Conservation (phyloP, 768 basidiomycete species). For the Chalciporus chontae region DNA sequence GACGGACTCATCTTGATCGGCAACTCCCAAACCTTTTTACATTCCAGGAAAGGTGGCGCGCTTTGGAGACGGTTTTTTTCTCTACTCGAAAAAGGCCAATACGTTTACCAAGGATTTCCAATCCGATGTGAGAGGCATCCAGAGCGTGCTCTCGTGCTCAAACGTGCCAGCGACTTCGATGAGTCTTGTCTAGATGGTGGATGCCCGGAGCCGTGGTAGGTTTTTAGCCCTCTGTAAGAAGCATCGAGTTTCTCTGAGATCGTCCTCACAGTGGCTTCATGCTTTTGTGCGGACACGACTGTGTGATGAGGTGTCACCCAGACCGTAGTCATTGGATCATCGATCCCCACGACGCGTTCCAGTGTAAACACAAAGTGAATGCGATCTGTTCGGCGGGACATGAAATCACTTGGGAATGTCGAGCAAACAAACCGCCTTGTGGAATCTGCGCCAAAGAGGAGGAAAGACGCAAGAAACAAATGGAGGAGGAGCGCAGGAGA, state of each 20-base stretch:
- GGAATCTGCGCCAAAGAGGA: conserved; percentile 40
- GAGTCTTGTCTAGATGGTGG: conserved; percentile 57
- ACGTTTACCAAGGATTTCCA: conserved; percentile 40
- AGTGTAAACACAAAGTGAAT: conserved; percentile 37
- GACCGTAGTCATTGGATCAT: conserved; percentile 37
- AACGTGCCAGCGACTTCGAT: conserved; percentile 47
- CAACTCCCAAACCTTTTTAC: conserved; percentile 54
- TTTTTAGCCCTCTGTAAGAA: neutral
- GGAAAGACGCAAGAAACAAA: conserved; percentile 16
- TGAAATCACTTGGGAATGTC: conserved; percentile 47
- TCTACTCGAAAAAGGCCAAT: conserved; percentile 8
- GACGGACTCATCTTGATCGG: conserved; percentile 64
- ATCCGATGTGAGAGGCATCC: conserved; percentile 54
- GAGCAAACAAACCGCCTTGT: conserved; percentile 32
- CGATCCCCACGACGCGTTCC: conserved; percentile 27
- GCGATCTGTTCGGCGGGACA: conserved; percentile 39
- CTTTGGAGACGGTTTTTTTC: conserved; percentile 15
- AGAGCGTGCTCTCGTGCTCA: conserved; percentile 36
- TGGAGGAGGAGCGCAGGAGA: conserved; percentile 26
- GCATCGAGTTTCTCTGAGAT: neutral
- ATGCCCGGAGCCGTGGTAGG: conserved; percentile 56
- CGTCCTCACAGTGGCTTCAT: conserved; percentile 2
- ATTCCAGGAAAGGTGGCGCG: conserved; percentile 10
- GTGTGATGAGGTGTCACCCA: conserved; percentile 60
- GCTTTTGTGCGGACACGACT: conserved; percentile 37